Conservation (phyloP, 2,329 filamentous ascomycete species). For the Juglanconis oblonga region DNA sequence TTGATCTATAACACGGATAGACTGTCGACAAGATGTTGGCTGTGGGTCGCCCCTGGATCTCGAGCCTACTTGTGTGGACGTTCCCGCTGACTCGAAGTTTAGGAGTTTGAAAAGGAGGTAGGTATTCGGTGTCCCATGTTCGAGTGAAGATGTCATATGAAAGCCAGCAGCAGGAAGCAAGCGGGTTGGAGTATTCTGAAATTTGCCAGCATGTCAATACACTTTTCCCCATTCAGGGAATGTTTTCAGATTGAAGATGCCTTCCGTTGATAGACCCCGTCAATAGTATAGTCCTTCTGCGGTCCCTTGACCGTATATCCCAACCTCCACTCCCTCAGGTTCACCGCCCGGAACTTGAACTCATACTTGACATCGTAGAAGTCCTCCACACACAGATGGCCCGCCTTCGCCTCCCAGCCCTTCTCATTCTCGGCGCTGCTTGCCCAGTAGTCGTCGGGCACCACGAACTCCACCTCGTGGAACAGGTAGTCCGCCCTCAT, state of each 20-base stretch:
- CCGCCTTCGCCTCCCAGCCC: conserved; percentile 62
- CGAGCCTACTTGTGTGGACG: no score
- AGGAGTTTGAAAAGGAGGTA: no score
- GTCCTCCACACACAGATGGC: conserved; percentile 69
- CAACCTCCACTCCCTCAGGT: conserved; percentile 56
- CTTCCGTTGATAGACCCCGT: conserved; percentile 47
- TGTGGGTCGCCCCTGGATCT: no score
- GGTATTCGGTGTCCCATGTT: no score
- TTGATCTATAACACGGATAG: no score
- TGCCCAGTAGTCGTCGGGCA: conserved; percentile 27
- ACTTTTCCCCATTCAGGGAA: no score
- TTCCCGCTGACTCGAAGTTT: no score
- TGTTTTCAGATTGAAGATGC: background rate
- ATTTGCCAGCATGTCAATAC: no score
- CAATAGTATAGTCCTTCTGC: conserved; percentile 69
- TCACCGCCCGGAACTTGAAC: conserved; percentile 60
- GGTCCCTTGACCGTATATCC: conserved; percentile 68
- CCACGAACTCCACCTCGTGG: conserved; percentile 65
- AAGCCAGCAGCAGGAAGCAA: no score
- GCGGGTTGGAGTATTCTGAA: no score
- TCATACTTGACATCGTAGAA: conserved; percentile 69
- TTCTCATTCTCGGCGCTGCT: conserved; percentile 29
- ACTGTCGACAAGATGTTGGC: no score
- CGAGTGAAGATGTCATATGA: no score
- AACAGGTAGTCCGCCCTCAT: conserved; percentile 69